Evolutionary conservation across 2,329 filamentous ascomycete genomes (phyloP).

Genomic region (Fonsecaea multimorphosa): DNA sequence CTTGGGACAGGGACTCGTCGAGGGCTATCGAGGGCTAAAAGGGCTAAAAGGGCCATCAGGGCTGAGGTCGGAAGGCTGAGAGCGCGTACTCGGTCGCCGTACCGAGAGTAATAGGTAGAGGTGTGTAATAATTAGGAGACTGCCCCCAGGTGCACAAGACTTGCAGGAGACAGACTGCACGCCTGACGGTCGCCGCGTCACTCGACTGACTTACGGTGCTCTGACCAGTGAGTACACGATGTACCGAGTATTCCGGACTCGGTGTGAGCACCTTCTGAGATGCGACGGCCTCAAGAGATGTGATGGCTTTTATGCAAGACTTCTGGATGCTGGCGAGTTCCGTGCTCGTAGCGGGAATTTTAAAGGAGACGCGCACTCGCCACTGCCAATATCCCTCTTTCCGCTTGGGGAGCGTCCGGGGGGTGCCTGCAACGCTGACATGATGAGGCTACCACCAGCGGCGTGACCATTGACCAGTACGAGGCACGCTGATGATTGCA

Average conservation of each 20-base stretch:
- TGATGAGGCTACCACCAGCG: not conserved
- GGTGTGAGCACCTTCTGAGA: too few species aligned
- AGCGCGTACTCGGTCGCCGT: not conserved
- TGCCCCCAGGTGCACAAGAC: not conserved
- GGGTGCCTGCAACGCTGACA: not conserved
- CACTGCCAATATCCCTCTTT: slow-evolving; percentile 1
- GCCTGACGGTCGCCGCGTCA: too few species aligned
- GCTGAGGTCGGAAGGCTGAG: not conserved
- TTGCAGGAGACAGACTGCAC: too few species aligned
- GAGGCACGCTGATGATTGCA: not conserved
- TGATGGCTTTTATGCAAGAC: not conserved
- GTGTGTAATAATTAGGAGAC: too few species aligned
- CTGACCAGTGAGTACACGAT: too few species aligned
- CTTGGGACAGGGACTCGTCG: too few species aligned
- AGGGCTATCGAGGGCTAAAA: not conserved
- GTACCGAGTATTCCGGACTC: too few species aligned
- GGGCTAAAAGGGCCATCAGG: too few species aligned
- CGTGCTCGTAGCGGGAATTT: not conserved
- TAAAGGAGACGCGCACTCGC: not conserved
- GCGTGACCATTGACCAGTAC: too few species aligned
- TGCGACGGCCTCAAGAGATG: not conserved
- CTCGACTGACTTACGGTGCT: too few species aligned
- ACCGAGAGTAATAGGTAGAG: not conserved
- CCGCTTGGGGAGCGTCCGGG: not conserved
- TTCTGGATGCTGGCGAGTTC: slow-evolving; percentile 4